phyloP scores from a whole-genome alignment of 129 eudicot genomes.

The Ambrosia artemisiifolia region DNA sequence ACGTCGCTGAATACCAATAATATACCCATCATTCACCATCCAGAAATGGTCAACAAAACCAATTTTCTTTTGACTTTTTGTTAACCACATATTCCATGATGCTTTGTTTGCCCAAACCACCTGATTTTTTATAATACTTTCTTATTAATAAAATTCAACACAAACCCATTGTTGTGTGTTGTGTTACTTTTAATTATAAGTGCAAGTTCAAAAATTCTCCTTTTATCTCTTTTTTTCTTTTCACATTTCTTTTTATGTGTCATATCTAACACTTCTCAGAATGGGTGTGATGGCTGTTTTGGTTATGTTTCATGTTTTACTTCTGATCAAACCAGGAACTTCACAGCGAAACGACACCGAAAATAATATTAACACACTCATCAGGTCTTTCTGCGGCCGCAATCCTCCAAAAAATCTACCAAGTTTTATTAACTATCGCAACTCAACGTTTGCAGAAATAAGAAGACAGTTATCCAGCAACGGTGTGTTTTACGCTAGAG shows the following conservation, averaged over 20 bases:
- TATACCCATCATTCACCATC: slow-evolving; percentile 10
- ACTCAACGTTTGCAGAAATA: slow-evolving; percentile 20
- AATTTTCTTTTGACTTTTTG: slow-evolving; percentile 8
- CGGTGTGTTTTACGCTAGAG: slow-evolving; percentile 20
- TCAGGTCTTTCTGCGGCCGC: slow-evolving; percentile 34
- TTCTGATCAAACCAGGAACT: not conserved
- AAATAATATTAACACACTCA: slow-evolving; percentile 22
- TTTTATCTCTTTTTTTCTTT: not conserved
- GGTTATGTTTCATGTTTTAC: slow-evolving; percentile 3
- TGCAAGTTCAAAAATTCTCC: not conserved
- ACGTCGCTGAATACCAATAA: not conserved
- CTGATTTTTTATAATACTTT: not conserved
- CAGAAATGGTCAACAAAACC: not conserved
- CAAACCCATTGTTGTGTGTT: too few relatives aligned
- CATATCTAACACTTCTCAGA: slow-evolving; percentile 6
- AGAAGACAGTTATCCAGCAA: slow-evolving; percentile 26
- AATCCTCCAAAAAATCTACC: slow-evolving; percentile 24
- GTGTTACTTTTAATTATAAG: too few relatives aligned
- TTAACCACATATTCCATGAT: slow-evolving; percentile 3
- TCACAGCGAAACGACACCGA: slow-evolving; percentile 22
- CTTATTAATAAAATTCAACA: not conserved
- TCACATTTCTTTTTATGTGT: not conserved
- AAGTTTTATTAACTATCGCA: slow-evolving; percentile 23
- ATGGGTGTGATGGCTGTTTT: slow-evolving; percentile 27
- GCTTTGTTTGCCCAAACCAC: not conserved